Evolutionary conservation across 495 filamentous ascomycete genomes (phyloP).

Genomic region (Aspergillus nidulans): DNA sequence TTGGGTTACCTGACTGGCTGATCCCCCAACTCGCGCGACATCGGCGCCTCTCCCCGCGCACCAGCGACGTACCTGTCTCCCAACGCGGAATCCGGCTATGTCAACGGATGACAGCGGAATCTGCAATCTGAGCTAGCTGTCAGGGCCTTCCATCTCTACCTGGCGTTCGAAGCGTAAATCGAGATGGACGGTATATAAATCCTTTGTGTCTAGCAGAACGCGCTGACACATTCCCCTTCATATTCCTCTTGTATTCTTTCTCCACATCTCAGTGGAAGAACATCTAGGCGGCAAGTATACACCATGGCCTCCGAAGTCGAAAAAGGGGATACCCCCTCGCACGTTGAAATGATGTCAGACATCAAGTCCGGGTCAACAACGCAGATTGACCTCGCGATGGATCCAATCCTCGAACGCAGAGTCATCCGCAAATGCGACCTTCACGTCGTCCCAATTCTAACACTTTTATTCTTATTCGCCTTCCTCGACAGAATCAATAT

Average conservation of each 20-base stretch:
- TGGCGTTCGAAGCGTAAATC: not conserved
- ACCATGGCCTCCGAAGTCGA: not conserved
- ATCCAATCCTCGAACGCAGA: slow-evolving; percentile 26
- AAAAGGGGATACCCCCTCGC: not conserved
- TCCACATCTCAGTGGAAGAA: not conserved
- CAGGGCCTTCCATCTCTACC: not conserved
- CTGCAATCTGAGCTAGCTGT: not conserved
- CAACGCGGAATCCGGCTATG: slow-evolving; percentile 3
- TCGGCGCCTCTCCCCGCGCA: no score
- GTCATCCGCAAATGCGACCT: slow-evolving; percentile 38
- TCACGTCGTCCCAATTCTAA: slow-evolving; percentile 37
- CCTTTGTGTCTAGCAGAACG: no score
- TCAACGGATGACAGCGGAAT: slow-evolving; percentile 2
- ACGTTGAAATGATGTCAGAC: slow-evolving; percentile 3
- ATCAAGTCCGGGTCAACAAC: slow-evolving; percentile 13
- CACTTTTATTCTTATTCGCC: slow-evolving; percentile 36
- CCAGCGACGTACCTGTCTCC: not conserved
- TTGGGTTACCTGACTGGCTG: not conserved
- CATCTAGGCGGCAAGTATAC: not conserved
- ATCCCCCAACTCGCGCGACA: not conserved
- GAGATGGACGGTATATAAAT: not conserved
- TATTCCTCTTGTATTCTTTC: not conserved
- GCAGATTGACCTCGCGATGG: slow-evolving; percentile 4
- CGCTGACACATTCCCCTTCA: not conserved
- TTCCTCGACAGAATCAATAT: slow-evolving; percentile 32